These are phyloP conservation scores for Westerdykella sp. DNA, from an alignment of 2,329 filamentous ascomycete genomes.

Conservation along the genomic window DNA sequence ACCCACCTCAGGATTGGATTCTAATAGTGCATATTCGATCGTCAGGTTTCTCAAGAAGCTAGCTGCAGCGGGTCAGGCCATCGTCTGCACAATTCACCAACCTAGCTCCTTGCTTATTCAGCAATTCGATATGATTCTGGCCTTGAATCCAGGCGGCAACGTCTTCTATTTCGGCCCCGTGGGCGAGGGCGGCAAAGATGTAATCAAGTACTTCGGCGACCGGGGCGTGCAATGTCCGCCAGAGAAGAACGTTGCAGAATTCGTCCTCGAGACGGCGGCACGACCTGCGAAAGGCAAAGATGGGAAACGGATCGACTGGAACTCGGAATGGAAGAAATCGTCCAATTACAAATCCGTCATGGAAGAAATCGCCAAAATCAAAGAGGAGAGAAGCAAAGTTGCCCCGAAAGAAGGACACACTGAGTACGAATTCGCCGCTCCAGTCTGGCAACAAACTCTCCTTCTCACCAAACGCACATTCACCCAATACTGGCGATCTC, in stretches of 20 bases:
- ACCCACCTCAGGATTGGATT: conserved; percentile 64
- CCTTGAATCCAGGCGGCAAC: conserved; percentile 62
- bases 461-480: conserved; percentile 66
- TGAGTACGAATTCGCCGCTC: conserved; percentile 58
- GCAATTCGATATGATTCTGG: conserved; percentile 68
- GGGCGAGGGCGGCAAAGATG: conserved; percentile 58
- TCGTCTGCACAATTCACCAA: conserved; percentile 70
- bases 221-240: conserved; percentile 62
- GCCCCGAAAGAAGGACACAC: conserved; percentile 22
- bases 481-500: conserved; percentile 67
- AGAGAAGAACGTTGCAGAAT: conserved; percentile 60
- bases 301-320: conserved; percentile 61
- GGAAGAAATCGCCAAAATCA: conserved; percentile 60
- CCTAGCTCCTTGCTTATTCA: conserved; percentile 63
- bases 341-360: conserved; percentile 54
- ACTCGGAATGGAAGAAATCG: conserved; percentile 66
- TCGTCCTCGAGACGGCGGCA: conserved; percentile 59
- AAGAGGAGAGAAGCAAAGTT: conserved; percentile 50
- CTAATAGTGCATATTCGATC: conserved; percentile 62
- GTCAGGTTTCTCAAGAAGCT: conserved; percentile 64
- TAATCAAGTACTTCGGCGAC: conserved; percentile 62
- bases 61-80: conserved; percentile 60
- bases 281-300: conserved; percentile 49
- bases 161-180: conserved; percentile 69
- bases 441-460: conserved; percentile 55